These are phyloP conservation scores for Pythium coloratum DNA, from an alignment of 352 stramenopile genomes.

Conservation along the genomic window DNA sequence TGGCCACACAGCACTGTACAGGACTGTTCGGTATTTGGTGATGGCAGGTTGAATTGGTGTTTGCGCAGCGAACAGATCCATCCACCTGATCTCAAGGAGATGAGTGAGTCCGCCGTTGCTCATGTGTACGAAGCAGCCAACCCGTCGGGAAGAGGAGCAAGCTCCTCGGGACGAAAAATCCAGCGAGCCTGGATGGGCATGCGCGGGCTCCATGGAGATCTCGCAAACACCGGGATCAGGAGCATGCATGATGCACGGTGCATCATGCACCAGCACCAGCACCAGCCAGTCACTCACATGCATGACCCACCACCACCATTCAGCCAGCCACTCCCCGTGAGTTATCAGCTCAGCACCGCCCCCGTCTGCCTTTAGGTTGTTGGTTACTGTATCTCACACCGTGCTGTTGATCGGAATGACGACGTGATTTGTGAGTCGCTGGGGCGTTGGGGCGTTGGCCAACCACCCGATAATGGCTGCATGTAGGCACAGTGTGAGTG, in stretches of 20 bases:
- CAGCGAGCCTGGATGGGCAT: too few relatives aligned
- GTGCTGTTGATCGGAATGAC: neutral
- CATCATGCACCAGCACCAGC: neutral
- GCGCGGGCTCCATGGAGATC: neutral
- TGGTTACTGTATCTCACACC: too few relatives aligned
- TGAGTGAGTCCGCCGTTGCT: neutral
- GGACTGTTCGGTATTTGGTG: too few relatives aligned
- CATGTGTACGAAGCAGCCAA: neutral
- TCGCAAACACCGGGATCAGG: neutral
- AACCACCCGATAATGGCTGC: slow-evolving; percentile 1
- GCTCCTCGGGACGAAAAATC: neutral
- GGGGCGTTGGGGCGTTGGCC: neutral
- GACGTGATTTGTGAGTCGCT: neutral
- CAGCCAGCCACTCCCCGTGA: neutral
- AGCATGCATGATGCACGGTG: too few relatives aligned
- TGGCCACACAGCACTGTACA: neutral
- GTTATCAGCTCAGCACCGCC: neutral
- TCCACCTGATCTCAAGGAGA: neutral
- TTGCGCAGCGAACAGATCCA: neutral
- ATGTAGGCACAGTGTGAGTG: neutral
- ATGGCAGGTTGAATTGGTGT: neutral
- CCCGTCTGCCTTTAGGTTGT: neutral
- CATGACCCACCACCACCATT: too few relatives aligned
- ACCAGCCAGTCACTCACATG: too few relatives aligned
- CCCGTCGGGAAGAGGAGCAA: neutral